Percentiles rank a stretch among this genome's conserved stretches.
These are phyloP conservation scores for Fusarium heterosporum DNA, from an alignment of 2,329 filamentous ascomycete genomes.

Conservation along the genomic window DNA sequence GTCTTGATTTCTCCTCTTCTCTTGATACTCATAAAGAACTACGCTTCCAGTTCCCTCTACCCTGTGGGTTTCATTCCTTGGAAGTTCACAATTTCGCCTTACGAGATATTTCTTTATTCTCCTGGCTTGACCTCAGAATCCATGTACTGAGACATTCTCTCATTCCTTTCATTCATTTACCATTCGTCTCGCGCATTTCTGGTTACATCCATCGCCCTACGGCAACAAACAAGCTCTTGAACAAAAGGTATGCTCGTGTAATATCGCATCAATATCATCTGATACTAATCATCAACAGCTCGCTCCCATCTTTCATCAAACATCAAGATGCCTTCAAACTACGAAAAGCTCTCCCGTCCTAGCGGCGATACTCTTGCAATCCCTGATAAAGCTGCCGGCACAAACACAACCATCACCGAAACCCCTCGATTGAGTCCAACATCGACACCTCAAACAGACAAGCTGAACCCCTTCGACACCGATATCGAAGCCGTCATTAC, in stretches of 20 bases:
- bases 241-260: too few relatives aligned
- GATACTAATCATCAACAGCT: constrained; percentile 34
- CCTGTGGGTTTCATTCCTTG: too few relatives aligned
- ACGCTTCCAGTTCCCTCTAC: too few relatives aligned
- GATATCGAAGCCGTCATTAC: constrained; percentile 67
- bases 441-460: constrained; percentile 59
- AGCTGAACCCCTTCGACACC: constrained; percentile 66
- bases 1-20: constrained; percentile 18
- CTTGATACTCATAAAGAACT: too few relatives aligned
- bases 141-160: too few relatives aligned
- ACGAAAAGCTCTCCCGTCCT: constrained; percentile 45
- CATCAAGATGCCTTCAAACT: constrained; percentile 45
- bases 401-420: constrained; percentile 41
- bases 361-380: constrained; percentile 43
- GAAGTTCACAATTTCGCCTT: too few relatives aligned
- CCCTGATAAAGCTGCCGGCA: constrained; percentile 50
- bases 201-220: constrained; percentile 14
- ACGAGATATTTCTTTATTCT: too few relatives aligned
- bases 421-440: constrained; percentile 52
- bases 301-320: background rate
- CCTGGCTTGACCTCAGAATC: too few relatives aligned
- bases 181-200: too few relatives aligned
- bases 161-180: too few relatives aligned
- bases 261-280: background rate
- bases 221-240: constrained; percentile 28